These are phyloP conservation scores for Zygoascus bituminiphila DNA, from an alignment of 805 yeast species.

Conservation along the genomic window DNA sequence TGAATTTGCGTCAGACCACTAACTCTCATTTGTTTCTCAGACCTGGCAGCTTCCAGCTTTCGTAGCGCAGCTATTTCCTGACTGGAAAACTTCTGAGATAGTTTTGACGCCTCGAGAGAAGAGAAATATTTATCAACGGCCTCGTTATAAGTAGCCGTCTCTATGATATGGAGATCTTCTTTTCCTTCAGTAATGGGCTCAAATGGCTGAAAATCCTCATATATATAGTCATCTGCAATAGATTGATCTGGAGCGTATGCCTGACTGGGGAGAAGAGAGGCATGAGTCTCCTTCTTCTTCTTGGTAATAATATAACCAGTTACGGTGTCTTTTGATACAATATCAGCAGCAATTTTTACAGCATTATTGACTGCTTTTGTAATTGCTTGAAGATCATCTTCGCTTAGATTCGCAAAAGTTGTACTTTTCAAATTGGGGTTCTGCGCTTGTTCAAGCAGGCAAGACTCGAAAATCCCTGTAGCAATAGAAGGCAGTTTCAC, in stretches of 20 bases:
- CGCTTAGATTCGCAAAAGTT: conserved; percentile 10
- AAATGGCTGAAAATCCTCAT: conserved; percentile 67
- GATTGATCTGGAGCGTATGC: conserved; percentile 10
- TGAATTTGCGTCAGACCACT: conserved; percentile 58
- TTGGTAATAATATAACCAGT: conserved; percentile 57
- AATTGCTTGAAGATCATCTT: conserved; percentile 24
- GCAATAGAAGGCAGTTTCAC: conserved; percentile 66
- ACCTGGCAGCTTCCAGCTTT: conserved; percentile 64
- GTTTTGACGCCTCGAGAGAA: conserved; percentile 72
- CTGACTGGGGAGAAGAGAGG: conserved; percentile 6
- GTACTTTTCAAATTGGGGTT: conserved; percentile 28
- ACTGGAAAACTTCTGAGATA: conserved; percentile 63
- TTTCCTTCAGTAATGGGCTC: conserved; percentile 34
- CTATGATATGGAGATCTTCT: conserved; percentile 33
- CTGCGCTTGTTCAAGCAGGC: conserved; percentile 40
- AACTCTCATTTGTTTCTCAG: conserved; percentile 64
- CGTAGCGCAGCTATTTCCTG: conserved; percentile 70
- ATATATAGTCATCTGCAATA: conserved; percentile 37
- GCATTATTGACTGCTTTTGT: conserved; percentile 40
- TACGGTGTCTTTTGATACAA: conserved; percentile 31
- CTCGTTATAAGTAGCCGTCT: conserved; percentile 60
- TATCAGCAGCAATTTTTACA: conserved; percentile 34
- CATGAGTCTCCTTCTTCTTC: conserved; percentile 24
- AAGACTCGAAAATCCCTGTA: conserved; percentile 64
- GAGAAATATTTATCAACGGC: conserved; percentile 82